Evolutionary conservation across 108 stramenopile genomes (phyloP).

Genomic region (Aureococcus anophagefferens): DNA sequence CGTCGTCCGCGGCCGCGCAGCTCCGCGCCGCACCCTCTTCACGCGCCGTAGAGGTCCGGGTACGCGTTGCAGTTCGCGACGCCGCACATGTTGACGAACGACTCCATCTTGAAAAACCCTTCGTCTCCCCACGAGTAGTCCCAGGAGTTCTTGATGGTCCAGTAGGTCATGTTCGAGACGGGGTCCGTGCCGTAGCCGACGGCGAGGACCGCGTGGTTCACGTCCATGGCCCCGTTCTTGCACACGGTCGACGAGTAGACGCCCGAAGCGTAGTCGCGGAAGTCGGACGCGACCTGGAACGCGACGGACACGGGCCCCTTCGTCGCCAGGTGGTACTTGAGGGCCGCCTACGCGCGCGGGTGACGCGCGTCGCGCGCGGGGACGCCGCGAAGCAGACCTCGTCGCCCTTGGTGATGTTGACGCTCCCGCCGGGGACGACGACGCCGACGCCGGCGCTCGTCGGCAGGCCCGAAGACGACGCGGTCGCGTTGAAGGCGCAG

Average conservation of each 20-base stretch:
- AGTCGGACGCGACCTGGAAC: conserved; percentile 59
- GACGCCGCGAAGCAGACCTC: no score
- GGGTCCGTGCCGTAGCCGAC: conserved; percentile 51
- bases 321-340: conserved; percentile 13
- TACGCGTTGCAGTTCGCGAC: no score
- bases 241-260: conserved; percentile 40
- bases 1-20: no score
- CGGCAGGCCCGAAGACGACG: no score
- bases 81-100: no score
- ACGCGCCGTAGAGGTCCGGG: no score
- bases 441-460: not conserved
- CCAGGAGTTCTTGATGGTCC: conserved; percentile 60
- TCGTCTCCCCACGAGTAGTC: conserved; percentile 40
- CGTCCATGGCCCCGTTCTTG: no score
- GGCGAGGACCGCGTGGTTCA: conserved; percentile 67
- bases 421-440: conserved; percentile 21
- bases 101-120: conserved; percentile 44
- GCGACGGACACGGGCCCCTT: conserved; percentile 58
- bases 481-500: conserved; percentile 11
- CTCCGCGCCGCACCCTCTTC: no score
- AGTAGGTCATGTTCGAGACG: conserved; percentile 21
- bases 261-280: conserved; percentile 48
- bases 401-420: conserved; percentile 34
- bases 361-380: no score
- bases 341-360: no score